Base-by-base conservation (phyloP, 495 filamentous ascomycete species). In the Penicillium ucsense region DNA sequence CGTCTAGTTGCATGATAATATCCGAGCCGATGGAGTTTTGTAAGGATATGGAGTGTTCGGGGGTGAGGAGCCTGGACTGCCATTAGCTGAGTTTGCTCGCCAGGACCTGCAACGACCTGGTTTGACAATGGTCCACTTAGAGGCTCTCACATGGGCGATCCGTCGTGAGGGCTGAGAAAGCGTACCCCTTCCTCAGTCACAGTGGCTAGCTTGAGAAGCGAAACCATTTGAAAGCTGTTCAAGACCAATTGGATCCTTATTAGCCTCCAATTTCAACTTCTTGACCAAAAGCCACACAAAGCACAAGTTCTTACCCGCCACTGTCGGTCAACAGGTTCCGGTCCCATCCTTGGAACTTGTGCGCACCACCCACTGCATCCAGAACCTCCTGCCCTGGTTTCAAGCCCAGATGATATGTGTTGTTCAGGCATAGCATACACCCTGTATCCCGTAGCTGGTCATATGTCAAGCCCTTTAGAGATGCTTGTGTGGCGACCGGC, bases 1-100 rank as follows among this genome's bases (percentile, higher is more conserved):
- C 92, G 68, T 99, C 92, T 6, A 99, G 78, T 65, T 97, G 94
- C 94, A 99, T 97, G 31, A 97, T 94, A 57, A 99, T 97, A 70
- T 99, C 92, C 44, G 88, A 92, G 56, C 92, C 94, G 57, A 99
- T 97, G 31, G 85, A 88, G 64, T 97, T 96, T 60, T 99, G 92
- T 11, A 99, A 78, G 27, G 85, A 84, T 49, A 97, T 97, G 1
- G 92, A 97, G 68, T 96, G 91, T 62, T 99, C 92, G 4, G 92
- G 92, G 0, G 94, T 97, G 8, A 99, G 81, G 7, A 97, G 80
- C 79, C 78, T 82, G 45, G 3, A 31, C 3, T 27, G 8, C 38
- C 2, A n/a, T 55, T 28, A 54, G 48, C 32, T 2, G 50, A 8
- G 20, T 50, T 9, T 8, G 4, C 27, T 32, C 31, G 27, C 20